Conservation (phyloP, 129 eudicot species). For the Tagetes erecta region DNA sequence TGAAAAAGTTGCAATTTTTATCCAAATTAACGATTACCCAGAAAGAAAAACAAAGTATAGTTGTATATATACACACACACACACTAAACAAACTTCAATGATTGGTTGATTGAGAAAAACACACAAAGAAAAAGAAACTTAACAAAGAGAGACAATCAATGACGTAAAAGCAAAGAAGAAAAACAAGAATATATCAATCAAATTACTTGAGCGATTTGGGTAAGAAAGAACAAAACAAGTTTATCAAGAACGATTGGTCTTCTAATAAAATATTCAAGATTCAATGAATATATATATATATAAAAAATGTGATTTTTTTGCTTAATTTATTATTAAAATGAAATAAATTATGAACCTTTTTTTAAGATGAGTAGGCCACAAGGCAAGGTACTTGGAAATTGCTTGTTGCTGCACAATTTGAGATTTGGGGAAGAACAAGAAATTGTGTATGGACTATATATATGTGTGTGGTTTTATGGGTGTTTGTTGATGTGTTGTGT, state of each 20-base stretch:
- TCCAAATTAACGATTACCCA: conserved; percentile 22
- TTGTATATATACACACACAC: not conserved
- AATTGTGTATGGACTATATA: not conserved
- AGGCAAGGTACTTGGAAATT: conserved; percentile 20
- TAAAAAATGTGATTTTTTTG: conserved; percentile 5
- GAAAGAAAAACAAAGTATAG: conserved; percentile 22
- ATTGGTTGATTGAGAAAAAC: conserved; percentile 19
- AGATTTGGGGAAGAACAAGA: conserved; percentile 27
- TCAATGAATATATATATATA: conserved; percentile 17
- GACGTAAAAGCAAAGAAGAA: conserved; percentile 36
- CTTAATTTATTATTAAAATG: not conserved
- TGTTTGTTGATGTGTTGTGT: conserved; percentile 16
- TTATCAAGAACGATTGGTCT: conserved; percentile 39
- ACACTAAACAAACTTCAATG: conserved; percentile 15
- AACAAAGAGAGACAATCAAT: conserved; percentile 34
- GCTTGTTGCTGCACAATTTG: conserved; percentile 8
- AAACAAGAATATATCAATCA: conserved; percentile 24
- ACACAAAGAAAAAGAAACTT: not conserved
- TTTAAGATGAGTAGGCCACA: conserved; percentile 34
- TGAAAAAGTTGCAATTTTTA: conserved; percentile 14
- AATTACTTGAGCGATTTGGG: conserved; percentile 38
- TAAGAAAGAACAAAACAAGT: conserved; percentile 41
- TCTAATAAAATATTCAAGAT: conserved; percentile 25
- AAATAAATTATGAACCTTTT: conserved; percentile 20
- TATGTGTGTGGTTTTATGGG: conserved; percentile 14